These are phyloP conservation scores for Skeletonema menzelii DNA, from an alignment of 108 stramenopile genomes.

Conservation along the genomic window DNA sequence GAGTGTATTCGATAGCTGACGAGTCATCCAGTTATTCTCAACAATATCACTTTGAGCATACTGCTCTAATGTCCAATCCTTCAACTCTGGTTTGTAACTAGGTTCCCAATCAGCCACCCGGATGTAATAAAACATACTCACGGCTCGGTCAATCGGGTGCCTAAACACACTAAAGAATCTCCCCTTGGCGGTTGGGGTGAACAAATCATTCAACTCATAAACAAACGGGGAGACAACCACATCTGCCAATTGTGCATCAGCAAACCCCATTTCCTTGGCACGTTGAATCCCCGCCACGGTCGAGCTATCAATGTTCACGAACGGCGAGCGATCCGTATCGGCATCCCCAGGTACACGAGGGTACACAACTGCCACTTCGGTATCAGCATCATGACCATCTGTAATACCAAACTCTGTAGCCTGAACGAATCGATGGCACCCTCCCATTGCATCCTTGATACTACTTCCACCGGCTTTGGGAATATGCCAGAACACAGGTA, in stretches of 20 bases:
- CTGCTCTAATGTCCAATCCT: slow-evolving; percentile 57
- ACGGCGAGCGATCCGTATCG: slow-evolving; percentile 50
- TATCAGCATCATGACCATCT: slow-evolving; percentile 56
- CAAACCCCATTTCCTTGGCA: slow-evolving; percentile 59
- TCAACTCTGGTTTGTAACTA: slow-evolving; percentile 53
- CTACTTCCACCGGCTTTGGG: slow-evolving; percentile 57
- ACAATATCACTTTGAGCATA: slow-evolving; percentile 48
- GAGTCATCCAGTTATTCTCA: slow-evolving; percentile 69
- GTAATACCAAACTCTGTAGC: slow-evolving; percentile 65
- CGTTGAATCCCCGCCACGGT: slow-evolving; percentile 54
- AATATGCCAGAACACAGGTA: slow-evolving; percentile 57
- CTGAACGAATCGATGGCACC: slow-evolving; percentile 55
- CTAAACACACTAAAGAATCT: slow-evolving; percentile 57
- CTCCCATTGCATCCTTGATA: slow-evolving; percentile 57
- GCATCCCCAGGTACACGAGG: slow-evolving; percentile 45
- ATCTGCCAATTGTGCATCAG: slow-evolving; percentile 58
- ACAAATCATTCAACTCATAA: slow-evolving; percentile 57
- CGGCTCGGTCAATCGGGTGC: slow-evolving; percentile 62
- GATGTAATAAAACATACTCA: slow-evolving; percentile 62
- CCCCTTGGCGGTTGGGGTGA: slow-evolving; percentile 51
- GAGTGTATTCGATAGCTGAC: slow-evolving; percentile 49
- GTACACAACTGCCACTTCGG: slow-evolving; percentile 55
- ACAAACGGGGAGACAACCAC: slow-evolving; percentile 57
- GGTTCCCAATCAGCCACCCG: slow-evolving; percentile 57
- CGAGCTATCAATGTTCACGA: slow-evolving; percentile 68